phyloP scores from a whole-genome alignment of 2,329 filamentous ascomycete species.

The Nemania sp. region DNA sequence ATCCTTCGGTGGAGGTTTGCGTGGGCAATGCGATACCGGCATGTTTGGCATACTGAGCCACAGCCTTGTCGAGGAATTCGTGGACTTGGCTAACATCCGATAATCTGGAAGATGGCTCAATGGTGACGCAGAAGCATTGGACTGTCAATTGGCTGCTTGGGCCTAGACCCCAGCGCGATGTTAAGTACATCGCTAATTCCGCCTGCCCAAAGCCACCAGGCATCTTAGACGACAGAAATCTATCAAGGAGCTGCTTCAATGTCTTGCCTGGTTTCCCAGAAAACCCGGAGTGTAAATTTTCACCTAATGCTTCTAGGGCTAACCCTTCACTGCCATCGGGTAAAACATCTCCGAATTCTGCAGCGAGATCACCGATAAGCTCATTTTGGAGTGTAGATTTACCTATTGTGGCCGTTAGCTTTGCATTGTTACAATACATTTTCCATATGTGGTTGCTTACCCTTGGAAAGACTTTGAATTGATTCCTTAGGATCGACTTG shows the following conservation, averaged over 20 bases:
- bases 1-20: not conserved
- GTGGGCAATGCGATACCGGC: not conserved
- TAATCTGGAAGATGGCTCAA: not conserved
- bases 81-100: not conserved
- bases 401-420: too few species aligned
- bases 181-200: not conserved
- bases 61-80: constrained; percentile 2
- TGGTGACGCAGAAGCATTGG: constrained; percentile 71
- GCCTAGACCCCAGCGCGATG: constrained; percentile 92
- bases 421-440: too few species aligned
- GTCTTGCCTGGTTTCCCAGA: constrained; percentile 98
- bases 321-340: constrained; percentile 98
- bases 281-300: constrained; percentile 94
- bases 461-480: too few species aligned
- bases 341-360: constrained; percentile 97
- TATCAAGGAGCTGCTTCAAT: constrained; percentile 60
- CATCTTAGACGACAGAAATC: not conserved
- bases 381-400: constrained; percentile 99
- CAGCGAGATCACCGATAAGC: constrained; percentile 95
- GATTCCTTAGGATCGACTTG: constrained; percentile 94
- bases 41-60: too few species aligned
- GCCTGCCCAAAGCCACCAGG: not conserved
- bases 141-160: constrained; percentile 89
- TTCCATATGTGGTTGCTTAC: too few species aligned
- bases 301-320: constrained; percentile 92